Conservation (phyloP, 169 alveolate genomes). For the Eimeria falciformis region DNA sequence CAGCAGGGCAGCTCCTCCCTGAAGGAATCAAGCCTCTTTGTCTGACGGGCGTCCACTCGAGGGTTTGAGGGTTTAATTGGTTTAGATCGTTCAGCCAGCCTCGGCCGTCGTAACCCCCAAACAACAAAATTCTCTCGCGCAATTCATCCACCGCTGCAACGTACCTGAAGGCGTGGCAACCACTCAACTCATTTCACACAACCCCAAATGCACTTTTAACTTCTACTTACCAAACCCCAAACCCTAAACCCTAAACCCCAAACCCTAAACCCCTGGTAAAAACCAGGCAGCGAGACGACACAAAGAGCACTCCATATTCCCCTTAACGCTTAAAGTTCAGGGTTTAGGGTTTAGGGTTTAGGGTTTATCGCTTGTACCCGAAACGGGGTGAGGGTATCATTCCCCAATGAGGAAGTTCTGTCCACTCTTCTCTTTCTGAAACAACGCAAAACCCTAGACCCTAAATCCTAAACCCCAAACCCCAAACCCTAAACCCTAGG, state of each 20-base stretch:
- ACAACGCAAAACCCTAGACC: background rate
- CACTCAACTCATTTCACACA: constrained; percentile 80
- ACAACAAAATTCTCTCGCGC: constrained; percentile 82
- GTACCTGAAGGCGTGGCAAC: constrained; percentile 78
- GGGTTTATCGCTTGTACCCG: constrained; percentile 10
- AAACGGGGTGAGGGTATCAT: constrained; percentile 74
- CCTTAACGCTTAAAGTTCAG: background rate
- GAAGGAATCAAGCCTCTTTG: constrained; percentile 81
- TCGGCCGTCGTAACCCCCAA: constrained; percentile 93
- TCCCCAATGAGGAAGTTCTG: constrained; percentile 64
- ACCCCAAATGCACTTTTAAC: too few species aligned
- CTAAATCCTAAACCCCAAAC: constrained; percentile 12
- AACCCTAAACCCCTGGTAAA: constrained; percentile 7
- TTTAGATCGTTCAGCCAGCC: constrained; percentile 89
- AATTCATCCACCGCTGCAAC: constrained; percentile 76
- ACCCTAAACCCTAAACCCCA: constrained; percentile 47
- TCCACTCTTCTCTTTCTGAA: constrained; percentile 57
- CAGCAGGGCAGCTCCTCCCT: constrained; percentile 83
- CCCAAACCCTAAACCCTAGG: background rate
- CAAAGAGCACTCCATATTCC: background rate
- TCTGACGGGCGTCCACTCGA: constrained; percentile 78
- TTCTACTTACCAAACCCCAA: constrained; percentile 9
- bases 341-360: constrained; percentile 52
- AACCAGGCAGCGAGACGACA: background rate
- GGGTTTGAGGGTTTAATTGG: constrained; percentile 85